Evolutionary conservation across 371 early-diverging fungal species (phyloP).

Genomic region (Apophysomyces sp.): DNA sequence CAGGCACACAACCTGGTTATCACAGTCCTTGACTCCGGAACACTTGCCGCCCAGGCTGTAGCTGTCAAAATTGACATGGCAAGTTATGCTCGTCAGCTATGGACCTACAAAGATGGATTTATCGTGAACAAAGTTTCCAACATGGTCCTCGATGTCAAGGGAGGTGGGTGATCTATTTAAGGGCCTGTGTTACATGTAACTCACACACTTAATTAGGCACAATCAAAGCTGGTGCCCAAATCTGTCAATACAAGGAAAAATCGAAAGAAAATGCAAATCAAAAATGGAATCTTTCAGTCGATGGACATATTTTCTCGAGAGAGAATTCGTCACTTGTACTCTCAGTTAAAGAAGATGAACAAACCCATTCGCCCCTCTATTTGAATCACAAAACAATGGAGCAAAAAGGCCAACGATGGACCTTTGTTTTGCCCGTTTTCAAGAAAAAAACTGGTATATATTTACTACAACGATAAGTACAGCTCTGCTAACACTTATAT

Average conservation of each 20-base stretch:
- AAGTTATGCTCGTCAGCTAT: constrained; percentile 55
- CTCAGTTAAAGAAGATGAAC: constrained; percentile 28
- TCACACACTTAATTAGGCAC: constrained; percentile 16
- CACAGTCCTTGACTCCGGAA: constrained; percentile 35
- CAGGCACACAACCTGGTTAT: constrained; percentile 48
- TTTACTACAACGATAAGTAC: background rate
- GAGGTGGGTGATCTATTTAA: constrained; percentile 36
- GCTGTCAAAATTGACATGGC: constrained; percentile 48
- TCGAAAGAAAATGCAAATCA: constrained; percentile 33
- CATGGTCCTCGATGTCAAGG: constrained; percentile 58
- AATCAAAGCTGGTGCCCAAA: constrained; percentile 24
- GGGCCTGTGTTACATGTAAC: background rate
- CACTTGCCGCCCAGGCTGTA: constrained; percentile 36
- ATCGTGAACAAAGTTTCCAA: constrained; percentile 56
- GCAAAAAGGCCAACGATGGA: constrained; percentile 47
- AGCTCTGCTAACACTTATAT: background rate
- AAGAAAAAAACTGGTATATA: constrained; percentile 40
- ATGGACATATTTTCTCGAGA: constrained; percentile 32
- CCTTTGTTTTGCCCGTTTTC: constrained; percentile 48
- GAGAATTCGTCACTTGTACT: constrained; percentile 27
- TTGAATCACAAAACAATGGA: constrained; percentile 27
- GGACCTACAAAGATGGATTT: constrained; percentile 55
- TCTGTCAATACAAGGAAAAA: constrained; percentile 45
- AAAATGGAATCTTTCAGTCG: constrained; percentile 37
- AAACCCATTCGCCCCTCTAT: constrained; percentile 18